These are phyloP conservation scores for Mycena rebaudengoi DNA, from an alignment of 768 basidiomycete species.

Conservation along the genomic window DNA sequence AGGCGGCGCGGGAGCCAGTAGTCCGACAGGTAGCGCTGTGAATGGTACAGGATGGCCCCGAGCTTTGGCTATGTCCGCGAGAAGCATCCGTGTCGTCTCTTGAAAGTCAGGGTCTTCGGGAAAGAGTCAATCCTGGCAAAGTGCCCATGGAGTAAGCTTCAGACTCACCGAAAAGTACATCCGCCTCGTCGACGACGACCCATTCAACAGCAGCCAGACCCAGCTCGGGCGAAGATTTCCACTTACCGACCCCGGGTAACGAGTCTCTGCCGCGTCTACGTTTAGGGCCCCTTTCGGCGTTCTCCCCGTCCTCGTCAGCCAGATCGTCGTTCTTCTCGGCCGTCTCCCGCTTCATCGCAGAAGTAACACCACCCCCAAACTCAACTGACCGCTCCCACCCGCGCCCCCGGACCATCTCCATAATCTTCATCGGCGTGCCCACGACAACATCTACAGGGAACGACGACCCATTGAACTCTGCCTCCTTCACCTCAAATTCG, in stretches of 20 bases:
- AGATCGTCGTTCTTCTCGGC: constrained; percentile 37
- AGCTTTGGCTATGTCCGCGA: constrained; percentile 75
- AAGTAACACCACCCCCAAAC: constrained; percentile 60
- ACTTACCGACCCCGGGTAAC: constrained; percentile 48
- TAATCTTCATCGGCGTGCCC: constrained; percentile 71
- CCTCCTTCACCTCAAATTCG: constrained; percentile 34
- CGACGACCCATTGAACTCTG: not conserved
- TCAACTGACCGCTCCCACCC: constrained; percentile 56
- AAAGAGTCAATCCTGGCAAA: not conserved
- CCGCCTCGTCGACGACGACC: constrained; percentile 93
- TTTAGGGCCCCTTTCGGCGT: constrained; percentile 34
- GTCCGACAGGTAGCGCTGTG: constrained; percentile 33
- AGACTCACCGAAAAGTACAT: constrained; percentile 83
- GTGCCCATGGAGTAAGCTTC: not conserved
- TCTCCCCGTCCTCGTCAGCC: constrained; percentile 41
- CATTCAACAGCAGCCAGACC: constrained; percentile 80
- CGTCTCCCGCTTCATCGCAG: constrained; percentile 69
- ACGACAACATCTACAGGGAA: constrained; percentile 64
- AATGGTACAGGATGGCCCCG: constrained; percentile 56
- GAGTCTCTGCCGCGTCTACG: constrained; percentile 46
- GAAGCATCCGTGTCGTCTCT: constrained; percentile 71
- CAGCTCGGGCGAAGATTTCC: constrained; percentile 61
- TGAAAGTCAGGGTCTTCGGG: constrained; percentile 82
- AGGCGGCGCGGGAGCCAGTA: constrained; percentile 28
- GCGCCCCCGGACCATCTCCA: constrained; percentile 67